These are phyloP conservation scores for Gaultheria prostrata DNA, from an alignment of 148 eudicot genomes.

Conservation along the genomic window DNA sequence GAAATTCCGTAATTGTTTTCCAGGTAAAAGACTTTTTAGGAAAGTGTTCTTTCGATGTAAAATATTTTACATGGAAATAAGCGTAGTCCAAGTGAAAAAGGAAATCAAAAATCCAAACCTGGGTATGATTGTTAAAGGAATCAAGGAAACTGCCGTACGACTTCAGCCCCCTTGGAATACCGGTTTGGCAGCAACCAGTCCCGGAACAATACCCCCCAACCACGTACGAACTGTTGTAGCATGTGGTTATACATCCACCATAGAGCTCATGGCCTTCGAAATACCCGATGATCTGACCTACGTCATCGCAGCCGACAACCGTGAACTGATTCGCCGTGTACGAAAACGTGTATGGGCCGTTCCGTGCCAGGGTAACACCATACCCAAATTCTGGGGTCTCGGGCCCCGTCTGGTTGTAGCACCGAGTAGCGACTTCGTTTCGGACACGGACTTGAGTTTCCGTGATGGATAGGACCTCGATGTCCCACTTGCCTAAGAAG, in stretches of 20 bases:
- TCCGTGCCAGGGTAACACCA: too few species aligned
- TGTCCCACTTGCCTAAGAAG: constrained; percentile 8
- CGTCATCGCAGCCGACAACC: constrained; percentile 44
- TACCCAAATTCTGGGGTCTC: too few species aligned
- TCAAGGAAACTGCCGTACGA: accelerated
- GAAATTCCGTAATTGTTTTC: too few species aligned
- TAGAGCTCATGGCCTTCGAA: background rate
- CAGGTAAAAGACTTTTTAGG: too few species aligned
- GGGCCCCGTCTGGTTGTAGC: constrained; percentile 23
- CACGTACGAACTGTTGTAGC: constrained; percentile 17
- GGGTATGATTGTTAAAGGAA: background rate
- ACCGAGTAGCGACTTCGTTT: constrained; percentile 11
- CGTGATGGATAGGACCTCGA: constrained; percentile 20
- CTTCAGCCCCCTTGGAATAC: background rate
- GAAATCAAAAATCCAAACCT: background rate
- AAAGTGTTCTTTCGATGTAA: too few species aligned
- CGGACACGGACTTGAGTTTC: constrained; percentile 10
- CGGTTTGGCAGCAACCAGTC: constrained; percentile 33
- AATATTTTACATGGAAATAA: too few species aligned
- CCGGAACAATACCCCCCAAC: constrained; percentile 25
- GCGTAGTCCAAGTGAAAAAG: too few species aligned
- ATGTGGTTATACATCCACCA: constrained; percentile 23
- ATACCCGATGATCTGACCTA: background rate
- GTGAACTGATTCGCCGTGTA: constrained; percentile 34
- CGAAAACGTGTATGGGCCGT: constrained; percentile 21